phyloP scores from a whole-genome alignment of 768 basidiomycete species.

The Trametes punicea region DNA sequence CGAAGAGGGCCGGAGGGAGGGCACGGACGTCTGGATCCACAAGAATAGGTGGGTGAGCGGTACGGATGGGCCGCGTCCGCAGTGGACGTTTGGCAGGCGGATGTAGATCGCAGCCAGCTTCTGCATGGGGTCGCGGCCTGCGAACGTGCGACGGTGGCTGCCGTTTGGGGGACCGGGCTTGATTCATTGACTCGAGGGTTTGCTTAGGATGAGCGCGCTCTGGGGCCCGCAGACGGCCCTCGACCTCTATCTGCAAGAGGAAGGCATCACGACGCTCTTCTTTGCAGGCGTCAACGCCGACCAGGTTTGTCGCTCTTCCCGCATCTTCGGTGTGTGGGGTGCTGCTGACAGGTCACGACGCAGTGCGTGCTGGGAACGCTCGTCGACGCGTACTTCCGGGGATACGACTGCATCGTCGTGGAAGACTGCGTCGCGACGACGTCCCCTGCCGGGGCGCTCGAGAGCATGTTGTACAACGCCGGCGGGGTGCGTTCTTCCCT shows the following conservation, averaged over 20 bases:
- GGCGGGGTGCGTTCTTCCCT: conserved; percentile 41
- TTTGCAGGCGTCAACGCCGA: conserved; percentile 68
- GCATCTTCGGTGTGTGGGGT: background rate
- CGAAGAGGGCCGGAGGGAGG: conserved; percentile 45
- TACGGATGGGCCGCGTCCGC: background rate
- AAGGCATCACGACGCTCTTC: conserved; percentile 58
- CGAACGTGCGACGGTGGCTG: background rate
- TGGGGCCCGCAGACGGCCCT: conserved; percentile 64
- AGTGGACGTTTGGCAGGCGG: background rate
- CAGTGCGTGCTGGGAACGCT: conserved; percentile 67
- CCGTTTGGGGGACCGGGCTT: background rate
- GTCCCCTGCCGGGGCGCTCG: conserved; percentile 52
- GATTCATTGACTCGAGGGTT: background rate
- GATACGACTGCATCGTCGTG: conserved; percentile 60
- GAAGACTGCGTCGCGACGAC: conserved; percentile 62
- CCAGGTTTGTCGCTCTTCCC: conserved; percentile 40
- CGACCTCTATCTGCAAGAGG: conserved; percentile 59
- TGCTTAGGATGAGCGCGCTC: conserved; percentile 57
- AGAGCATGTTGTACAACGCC: conserved; percentile 57
- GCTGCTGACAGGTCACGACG: background rate
- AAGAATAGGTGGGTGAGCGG: conserved; percentile 58
- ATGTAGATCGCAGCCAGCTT: background rate
- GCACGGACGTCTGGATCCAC: conserved; percentile 70
- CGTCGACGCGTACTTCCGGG: conserved; percentile 59
- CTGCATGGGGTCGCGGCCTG: background rate